Base-by-base conservation (phyloP, 257 asterid genomes). In the Solanum lycopersicoides region DNA sequence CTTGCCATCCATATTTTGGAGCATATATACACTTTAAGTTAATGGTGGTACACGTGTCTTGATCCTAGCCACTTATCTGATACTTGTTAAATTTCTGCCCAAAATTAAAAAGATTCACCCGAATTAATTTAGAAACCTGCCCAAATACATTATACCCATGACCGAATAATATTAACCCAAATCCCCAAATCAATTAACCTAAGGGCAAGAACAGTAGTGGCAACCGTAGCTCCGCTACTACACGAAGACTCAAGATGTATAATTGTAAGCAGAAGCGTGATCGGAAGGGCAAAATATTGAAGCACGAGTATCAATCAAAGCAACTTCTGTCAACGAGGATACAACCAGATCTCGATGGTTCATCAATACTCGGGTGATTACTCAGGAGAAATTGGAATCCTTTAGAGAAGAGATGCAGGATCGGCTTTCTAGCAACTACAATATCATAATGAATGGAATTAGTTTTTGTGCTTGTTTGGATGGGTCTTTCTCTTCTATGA, bases 171-270 rank as follows among this genome's bases (percentile, higher is more conserved):
- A 28, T 28, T 28, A 28, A 28, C 30, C 30, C 30, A 28, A 28
- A 28, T 28, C 30, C 30, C 30, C 30, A 28, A 28, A 28, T 28
- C 30, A 28, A 28, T 28, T 28, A 28, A 28, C 30, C 30, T 28
- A 28, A 28, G 30, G 30, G 30, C 30, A 13, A 47, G 59, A 47
- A 47, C 59, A 47, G 14, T 14, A 76, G 6, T 42, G 12, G 3
- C 39, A 93, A 98, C 42, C 94, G 99, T 35, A 95, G 94, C 93
- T 91, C 96, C 88, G 93, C 98, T 93, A 95, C 99, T 0, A 95
- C 93, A 74, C 97, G 96, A 91, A 93, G 98, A 90, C 96, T 97
- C 60, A 97, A 94, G 93, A 95, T 97, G 99, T 95, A 95, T 88
- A 94, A 93, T 23, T 90, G 87, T 9, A 91, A 92, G 87, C 99